Evolutionary conservation across 176 grass and related monocot genomes (phyloP).

Genomic region (Bothriochloa decipiens): DNA sequence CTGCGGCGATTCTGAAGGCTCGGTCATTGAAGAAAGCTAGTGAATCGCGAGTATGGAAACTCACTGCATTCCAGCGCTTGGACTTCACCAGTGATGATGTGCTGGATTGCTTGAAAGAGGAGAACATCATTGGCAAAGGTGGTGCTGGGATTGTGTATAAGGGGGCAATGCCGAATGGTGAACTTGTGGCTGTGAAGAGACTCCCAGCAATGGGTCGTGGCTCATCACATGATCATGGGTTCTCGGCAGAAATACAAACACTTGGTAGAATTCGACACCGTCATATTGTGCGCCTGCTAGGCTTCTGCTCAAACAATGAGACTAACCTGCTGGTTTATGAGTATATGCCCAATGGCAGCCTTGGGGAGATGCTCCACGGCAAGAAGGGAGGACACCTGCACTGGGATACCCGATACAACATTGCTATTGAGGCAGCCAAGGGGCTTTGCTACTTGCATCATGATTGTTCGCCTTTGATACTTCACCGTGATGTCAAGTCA

Average conservation of each 20-base stretch:
- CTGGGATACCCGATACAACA: constrained; percentile 87
- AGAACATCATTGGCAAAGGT: constrained; percentile 98
- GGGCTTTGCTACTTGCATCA: constrained; percentile 98
- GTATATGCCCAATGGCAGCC: constrained; percentile 97
- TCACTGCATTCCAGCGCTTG: constrained; percentile 93
- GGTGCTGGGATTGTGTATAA: constrained; percentile 97
- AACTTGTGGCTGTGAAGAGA: constrained; percentile 85
- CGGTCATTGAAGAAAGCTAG: constrained; percentile 83
- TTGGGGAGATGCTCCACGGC: constrained; percentile 93
- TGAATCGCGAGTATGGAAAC: constrained; percentile 78
- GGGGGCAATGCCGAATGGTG: constrained; percentile 79
- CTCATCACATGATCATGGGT: constrained; percentile 93
- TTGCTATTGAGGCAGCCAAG: constrained; percentile 89
- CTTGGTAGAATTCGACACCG: constrained; percentile 95
- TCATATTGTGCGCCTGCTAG: constrained; percentile 87
- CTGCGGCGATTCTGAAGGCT: constrained; percentile 76
- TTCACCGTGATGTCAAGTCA: constrained; percentile 95
- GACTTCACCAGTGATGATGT: constrained; percentile 95
- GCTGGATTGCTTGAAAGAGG: constrained; percentile 85
- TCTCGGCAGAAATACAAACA: constrained; percentile 93
- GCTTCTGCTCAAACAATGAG: constrained; percentile 97
- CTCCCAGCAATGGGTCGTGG: constrained; percentile 75
- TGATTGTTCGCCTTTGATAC: constrained; percentile 89
- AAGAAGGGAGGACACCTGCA: constrained; percentile 86
- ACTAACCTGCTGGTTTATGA: constrained; percentile 95